phyloP scores from a whole-genome alignment of 2,329 filamentous ascomycete genomes.

The Neonectria faginata region DNA sequence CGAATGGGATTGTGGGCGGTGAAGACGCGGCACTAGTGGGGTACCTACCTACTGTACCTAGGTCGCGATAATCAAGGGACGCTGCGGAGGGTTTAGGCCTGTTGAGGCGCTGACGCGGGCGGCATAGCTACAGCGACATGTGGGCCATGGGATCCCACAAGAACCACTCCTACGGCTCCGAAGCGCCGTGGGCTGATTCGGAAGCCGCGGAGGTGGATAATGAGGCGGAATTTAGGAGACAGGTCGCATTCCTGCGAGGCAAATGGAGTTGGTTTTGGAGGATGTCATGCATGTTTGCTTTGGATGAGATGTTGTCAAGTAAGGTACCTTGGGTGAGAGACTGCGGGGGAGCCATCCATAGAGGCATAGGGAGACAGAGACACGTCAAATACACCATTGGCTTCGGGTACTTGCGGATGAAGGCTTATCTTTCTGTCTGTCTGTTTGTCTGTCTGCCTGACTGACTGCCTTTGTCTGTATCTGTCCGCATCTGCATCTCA shows the following conservation, averaged over 20 bases:
- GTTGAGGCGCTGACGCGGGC: conserved; percentile 22
- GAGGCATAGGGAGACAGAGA: neutral
- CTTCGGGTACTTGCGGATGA: conserved; percentile 9
- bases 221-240: conserved; percentile 1
- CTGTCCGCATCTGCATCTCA: conserved; percentile 1
- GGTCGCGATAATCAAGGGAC: conserved; percentile 40
- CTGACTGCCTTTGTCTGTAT: neutral
- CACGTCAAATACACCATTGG: neutral
- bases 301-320: neutral
- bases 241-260: conserved; percentile 14
- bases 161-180: neutral
- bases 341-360: neutral
- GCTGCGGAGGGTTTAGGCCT: conserved; percentile 22
- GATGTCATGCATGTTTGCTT: neutral
- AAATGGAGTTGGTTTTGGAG: neutral
- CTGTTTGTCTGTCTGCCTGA: too few relatives aligned
- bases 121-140: conserved; percentile 15
- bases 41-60: conserved; percentile 23
- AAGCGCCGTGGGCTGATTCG: conserved; percentile 26
- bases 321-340: neutral
- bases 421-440: neutral
- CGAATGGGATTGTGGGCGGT: conserved; percentile 25
- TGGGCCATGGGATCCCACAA: conserved; percentile 13
- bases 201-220: conserved; percentile 21
- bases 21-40: conserved; percentile 41